These are phyloP conservation scores for Rhizophlyctis rosea DNA, from an alignment of 192 early-diverging fungal species.

Conservation along the genomic window DNA sequence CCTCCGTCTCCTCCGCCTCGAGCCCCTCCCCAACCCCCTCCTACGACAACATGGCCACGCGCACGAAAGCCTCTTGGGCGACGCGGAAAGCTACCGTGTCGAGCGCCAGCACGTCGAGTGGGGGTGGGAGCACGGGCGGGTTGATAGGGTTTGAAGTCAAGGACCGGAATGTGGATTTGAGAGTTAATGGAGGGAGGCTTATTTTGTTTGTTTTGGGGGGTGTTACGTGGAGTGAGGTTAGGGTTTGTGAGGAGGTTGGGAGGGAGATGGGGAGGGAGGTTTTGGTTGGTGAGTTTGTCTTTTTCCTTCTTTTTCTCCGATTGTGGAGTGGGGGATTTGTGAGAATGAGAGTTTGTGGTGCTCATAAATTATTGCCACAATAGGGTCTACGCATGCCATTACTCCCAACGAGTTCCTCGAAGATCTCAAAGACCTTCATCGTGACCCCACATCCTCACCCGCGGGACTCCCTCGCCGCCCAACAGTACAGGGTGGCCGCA, in stretches of 20 bases:
- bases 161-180: conserved; percentile 27
- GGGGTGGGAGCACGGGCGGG: background rate
- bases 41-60: conserved; percentile 1
- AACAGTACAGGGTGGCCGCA: background rate
- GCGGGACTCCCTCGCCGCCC: background rate
- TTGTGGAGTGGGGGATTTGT: no score
- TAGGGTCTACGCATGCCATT: conserved; percentile 72
- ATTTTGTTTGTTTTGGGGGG: conserved; percentile 82
- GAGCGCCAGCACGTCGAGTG: background rate
- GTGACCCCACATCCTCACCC: background rate
- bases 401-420: conserved; percentile 68
- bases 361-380: background rate
- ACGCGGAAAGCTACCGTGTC: conserved; percentile 24
- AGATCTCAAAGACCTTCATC: conserved; percentile 53
- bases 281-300: conserved; percentile 56
- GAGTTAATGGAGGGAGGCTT: conserved; percentile 55
- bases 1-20: no score
- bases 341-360: background rate
- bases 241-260: conserved; percentile 64
- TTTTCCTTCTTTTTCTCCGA: conserved; percentile 4
- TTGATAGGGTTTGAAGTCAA: conserved; percentile 10
- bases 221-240: conserved; percentile 73
- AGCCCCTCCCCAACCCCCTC: no score
- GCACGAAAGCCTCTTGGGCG: conserved; percentile 24
- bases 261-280: conserved; percentile 64